Conservation (phyloP, 2,329 filamentous ascomycete genomes). For the Metarhizium rileyi region DNA sequence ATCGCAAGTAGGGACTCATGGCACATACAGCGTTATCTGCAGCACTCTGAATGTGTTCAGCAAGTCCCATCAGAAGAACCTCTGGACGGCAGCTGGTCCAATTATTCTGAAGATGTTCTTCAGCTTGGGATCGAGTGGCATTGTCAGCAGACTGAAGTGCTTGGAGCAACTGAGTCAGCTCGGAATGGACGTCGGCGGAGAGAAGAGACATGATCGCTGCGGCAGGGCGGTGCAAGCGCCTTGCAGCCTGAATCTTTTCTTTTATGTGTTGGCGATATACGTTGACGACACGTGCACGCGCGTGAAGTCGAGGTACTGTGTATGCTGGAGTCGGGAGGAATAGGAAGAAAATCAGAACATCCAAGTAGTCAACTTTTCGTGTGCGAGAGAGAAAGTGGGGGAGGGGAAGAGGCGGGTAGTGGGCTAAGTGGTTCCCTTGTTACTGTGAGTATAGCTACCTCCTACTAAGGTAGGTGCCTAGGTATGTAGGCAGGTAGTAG, state of each 20-base stretch:
- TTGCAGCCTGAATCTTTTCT: conserved; percentile 10
- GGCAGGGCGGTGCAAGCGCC: conserved; percentile 14
- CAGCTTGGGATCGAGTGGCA: conserved; percentile 69
- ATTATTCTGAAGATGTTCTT: conserved; percentile 82
- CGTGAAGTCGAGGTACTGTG: background rate
- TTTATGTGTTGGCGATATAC: conserved; percentile 3
- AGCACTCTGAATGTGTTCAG: conserved; percentile 79
- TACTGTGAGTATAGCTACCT: too few species aligned
- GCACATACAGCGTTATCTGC: conserved; percentile 56
- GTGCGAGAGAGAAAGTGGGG: conserved; percentile 15
- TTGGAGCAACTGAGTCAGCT: conserved; percentile 77
- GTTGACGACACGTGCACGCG: background rate
- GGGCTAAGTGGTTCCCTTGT: background rate
- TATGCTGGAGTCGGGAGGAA: background rate
- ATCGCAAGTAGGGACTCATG: background rate
- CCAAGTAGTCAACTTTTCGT: conserved; percentile 12
- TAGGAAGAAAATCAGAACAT: conserved; percentile 7
- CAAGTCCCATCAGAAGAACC: conserved; percentile 84
- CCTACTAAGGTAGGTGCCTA: too few species aligned
- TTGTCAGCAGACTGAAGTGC: conserved; percentile 89
- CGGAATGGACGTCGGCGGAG: conserved; percentile 70
- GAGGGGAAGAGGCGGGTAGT: conserved; percentile 11
- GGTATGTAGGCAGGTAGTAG: too few species aligned
- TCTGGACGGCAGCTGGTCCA: conserved; percentile 80
- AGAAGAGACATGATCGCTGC: conserved; percentile 62